Evolutionary conservation across 2,329 filamentous ascomycete genomes (phyloP).

Genomic region (Parastagonospora nodorum): DNA sequence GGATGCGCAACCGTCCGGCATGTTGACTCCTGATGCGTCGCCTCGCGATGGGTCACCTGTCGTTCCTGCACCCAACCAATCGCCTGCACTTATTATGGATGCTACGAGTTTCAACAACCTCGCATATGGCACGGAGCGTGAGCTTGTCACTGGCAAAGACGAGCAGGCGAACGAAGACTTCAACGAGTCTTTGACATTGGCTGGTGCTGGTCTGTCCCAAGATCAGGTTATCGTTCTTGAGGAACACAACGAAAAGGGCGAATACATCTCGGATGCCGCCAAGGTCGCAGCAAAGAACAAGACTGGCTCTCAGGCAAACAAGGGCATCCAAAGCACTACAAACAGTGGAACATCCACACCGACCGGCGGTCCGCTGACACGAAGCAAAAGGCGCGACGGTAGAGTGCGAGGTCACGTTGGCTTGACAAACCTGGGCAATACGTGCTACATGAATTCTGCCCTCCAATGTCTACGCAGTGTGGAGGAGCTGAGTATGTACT

Average conservation of each 20-base stretch:
- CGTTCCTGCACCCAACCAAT: slow-evolving; percentile 36
- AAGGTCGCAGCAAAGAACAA: slow-evolving; percentile 52
- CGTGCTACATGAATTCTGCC: slow-evolving; percentile 99
- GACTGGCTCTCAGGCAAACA: slow-evolving; percentile 35
- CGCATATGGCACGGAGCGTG: slow-evolving; percentile 66
- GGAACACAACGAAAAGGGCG: slow-evolving; percentile 63
- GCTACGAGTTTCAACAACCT: slow-evolving; percentile 67
- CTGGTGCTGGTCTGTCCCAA: slow-evolving; percentile 69
- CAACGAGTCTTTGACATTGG: slow-evolving; percentile 73
- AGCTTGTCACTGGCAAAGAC: slow-evolving; percentile 69
- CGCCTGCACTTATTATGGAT: slow-evolving; percentile 63
- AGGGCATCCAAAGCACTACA: slow-evolving; percentile 47
- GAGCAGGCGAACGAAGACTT: slow-evolving; percentile 74
- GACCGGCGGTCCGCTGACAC: slow-evolving; percentile 66
- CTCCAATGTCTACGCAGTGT: slow-evolving; percentile 93
- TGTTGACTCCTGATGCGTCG: slow-evolving; percentile 52
- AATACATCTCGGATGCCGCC: slow-evolving; percentile 59
- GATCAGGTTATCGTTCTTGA: slow-evolving; percentile 84
- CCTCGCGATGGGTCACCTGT: slow-evolving; percentile 52
- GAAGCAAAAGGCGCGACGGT: slow-evolving; percentile 72
- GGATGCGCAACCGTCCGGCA: slow-evolving; percentile 42
- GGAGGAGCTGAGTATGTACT: slow-evolving; percentile 91
- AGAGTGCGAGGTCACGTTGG: slow-evolving; percentile 78
- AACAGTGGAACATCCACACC: slow-evolving; percentile 72
- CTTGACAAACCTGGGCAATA: slow-evolving; percentile 90